These are phyloP conservation scores for Guadua angustifolia DNA, from an alignment of 176 grass and related monocot species.

Conservation along the genomic window DNA sequence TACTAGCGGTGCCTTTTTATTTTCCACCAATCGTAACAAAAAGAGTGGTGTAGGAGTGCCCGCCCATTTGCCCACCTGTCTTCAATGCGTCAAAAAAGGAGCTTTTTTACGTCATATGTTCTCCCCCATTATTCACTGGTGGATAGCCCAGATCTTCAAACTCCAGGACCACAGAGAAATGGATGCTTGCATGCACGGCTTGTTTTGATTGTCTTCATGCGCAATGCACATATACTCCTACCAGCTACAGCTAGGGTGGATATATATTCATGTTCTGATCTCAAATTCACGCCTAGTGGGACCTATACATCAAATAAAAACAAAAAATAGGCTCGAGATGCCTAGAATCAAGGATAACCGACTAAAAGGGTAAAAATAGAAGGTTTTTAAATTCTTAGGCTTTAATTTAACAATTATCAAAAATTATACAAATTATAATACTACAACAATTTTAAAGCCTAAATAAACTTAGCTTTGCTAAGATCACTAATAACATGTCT, in stretches of 20 bases:
- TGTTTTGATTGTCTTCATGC: neutral
- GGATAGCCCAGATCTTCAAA: conserved; percentile 12
- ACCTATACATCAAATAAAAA: neutral
- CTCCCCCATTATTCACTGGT: neutral
- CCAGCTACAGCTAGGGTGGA: neutral
- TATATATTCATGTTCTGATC: neutral
- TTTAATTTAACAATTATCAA: too few species aligned
- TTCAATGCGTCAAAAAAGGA: neutral
- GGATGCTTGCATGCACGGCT: neutral
- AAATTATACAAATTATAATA: too few species aligned
- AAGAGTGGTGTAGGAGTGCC: neutral
- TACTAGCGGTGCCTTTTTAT: neutral
- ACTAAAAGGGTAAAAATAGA: too few species aligned
- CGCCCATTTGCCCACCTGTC: neutral
- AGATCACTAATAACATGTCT: too few species aligned
- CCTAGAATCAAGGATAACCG: too few species aligned
- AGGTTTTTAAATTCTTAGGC: too few species aligned
- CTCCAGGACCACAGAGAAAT: neutral
- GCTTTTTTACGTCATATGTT: neutral
- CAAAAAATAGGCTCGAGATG: too few species aligned
- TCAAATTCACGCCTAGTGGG: neutral
- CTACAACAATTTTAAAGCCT: too few species aligned
- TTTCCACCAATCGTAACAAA: neutral
- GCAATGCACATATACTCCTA: neutral
- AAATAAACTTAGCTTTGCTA: too few species aligned